Evolutionary conservation across 805 yeast genomes (phyloP).

Genomic region (Tetrapisispora namnaoensis): DNA sequence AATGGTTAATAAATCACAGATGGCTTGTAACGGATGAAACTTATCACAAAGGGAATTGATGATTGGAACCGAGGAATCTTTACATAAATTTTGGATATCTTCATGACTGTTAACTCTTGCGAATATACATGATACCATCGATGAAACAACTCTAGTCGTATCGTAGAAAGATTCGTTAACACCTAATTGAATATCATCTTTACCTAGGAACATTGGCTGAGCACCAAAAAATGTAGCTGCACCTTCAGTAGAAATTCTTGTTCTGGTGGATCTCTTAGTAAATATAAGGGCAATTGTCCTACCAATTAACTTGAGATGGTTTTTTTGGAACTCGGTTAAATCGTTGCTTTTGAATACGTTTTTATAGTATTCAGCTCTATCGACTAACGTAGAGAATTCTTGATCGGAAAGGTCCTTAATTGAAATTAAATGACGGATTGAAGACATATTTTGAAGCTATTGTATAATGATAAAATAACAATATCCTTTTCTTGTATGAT

Average conservation of each 20-base stretch:
- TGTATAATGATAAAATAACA: neutral
- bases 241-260: conserved; percentile 89
- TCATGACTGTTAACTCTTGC: conserved; percentile 88
- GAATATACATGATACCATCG: conserved; percentile 94
- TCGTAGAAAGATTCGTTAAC: conserved; percentile 88
- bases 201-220: conserved; percentile 92
- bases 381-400: conserved; percentile 64
- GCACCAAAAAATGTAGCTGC: conserved; percentile 91
- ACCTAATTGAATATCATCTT: conserved; percentile 93
- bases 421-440: conserved; percentile 61
- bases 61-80: conserved; percentile 80
- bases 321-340: conserved; percentile 27
- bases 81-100: conserved; percentile 68
- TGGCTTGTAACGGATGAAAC: conserved; percentile 92
- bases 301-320: conserved; percentile 54
- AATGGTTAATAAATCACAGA: conserved; percentile 81
- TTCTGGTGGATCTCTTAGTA: conserved; percentile 88
- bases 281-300: conserved; percentile 76
- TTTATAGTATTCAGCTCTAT: conserved; percentile 71
- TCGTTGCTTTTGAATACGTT: conserved; percentile 46
- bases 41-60: conserved; percentile 89
- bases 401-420: conserved; percentile 66
- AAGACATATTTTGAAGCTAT: neutral
- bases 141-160: conserved; percentile 78
- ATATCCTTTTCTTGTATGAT: neutral